Evolutionary conservation across 2,329 filamentous ascomycete species (phyloP), one percentile per base, ranked within the genome.

Genomic region (Corinectria fuckeliana): DNA sequence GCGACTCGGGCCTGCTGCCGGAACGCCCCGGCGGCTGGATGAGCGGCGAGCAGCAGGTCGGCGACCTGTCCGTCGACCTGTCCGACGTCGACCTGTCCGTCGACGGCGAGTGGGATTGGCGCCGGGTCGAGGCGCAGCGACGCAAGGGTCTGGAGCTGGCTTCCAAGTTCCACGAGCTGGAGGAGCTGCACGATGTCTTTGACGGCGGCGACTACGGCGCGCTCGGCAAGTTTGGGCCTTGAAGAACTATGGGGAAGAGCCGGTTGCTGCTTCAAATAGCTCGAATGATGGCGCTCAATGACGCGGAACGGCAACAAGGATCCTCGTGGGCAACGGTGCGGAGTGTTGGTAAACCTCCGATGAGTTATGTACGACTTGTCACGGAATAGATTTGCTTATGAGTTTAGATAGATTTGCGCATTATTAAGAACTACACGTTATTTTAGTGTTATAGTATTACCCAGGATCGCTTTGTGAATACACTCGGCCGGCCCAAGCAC

Each of bases 1-100:
- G 88, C 32, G 63, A 61, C 20, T 89, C 89, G 49, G 87, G 88
- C 1, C 80, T 97, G 72, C 78, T 98, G 50, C 95, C 95, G 0
- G 78, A 84, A 57, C 83, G 88, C 47, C 92, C 92, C 0, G 87
- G 84, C 10, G 89, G 88, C 20, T 89, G 87, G 87, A 77, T 78
- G 6, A 72, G 77, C 51, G 80, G 80, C 14, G 77, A 78, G 26
- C 73, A 76, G 39, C 80, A 79, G 44, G 72, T 79, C 26, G 78
- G 77, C 23, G 73, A 76, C 38, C 71, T 76, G 26, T 71, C 76
- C 9, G 74, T 70, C 6, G 77, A 81, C 13, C 56, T 78, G 10
- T 73, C 73, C 5, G 75, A 75, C 6, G 67, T 77, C 11, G 66
- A 78, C 21, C 58, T 77, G 18, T 65, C 73, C 21, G 62, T 68